A percentile compares a stretch with the other conserved stretches of the same genome.
phyloP scores from a whole-genome alignment of 192 early-diverging fungal species.

The Podila epigama region DNA sequence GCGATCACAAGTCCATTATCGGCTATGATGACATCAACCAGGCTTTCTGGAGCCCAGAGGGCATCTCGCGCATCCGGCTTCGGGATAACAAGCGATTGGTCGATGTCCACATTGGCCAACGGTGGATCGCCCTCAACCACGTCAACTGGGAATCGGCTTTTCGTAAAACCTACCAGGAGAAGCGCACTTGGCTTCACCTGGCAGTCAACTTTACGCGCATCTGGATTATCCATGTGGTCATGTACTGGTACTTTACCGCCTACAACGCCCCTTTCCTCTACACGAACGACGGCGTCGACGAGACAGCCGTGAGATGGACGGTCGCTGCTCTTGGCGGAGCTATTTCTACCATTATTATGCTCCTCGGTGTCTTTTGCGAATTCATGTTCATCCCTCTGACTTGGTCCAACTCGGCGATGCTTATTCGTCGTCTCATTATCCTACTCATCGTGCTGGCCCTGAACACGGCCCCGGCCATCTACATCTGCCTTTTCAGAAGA shows the following conservation, averaged over 20 bases:
- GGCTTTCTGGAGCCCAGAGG: slow-evolving; percentile 73
- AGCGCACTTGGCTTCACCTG: slow-evolving; percentile 78
- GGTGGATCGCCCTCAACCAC: slow-evolving; percentile 64
- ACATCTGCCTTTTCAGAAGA: slow-evolving; percentile 51
- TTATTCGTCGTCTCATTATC: slow-evolving; percentile 57
- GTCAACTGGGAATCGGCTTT: slow-evolving; percentile 73
- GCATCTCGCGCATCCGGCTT: slow-evolving; percentile 57
- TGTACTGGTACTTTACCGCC: slow-evolving; percentile 79
- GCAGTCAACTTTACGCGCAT: slow-evolving; percentile 80
- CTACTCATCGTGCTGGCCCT: slow-evolving; percentile 64
- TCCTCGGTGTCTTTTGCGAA: slow-evolving; percentile 68
- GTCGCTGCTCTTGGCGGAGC: slow-evolving; percentile 70
- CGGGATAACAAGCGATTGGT: slow-evolving; percentile 59
- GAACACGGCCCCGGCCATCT: slow-evolving; percentile 68
- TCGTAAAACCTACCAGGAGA: slow-evolving; percentile 80
- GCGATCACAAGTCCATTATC: slow-evolving; percentile 74
- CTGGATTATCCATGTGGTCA: slow-evolving; percentile 79
- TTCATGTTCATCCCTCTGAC: slow-evolving; percentile 68
- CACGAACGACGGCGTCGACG: slow-evolving; percentile 7
- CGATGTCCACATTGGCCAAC: slow-evolving; percentile 58
- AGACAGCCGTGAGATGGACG: slow-evolving; percentile 57
- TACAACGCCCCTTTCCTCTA: slow-evolving; percentile 71
- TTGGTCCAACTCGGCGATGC: slow-evolving; percentile 55
- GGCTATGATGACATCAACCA: slow-evolving; percentile 85
- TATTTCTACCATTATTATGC: slow-evolving; percentile 66